Conservation (phyloP, 345 rosid genomes). For the Citrus glauca region DNA sequence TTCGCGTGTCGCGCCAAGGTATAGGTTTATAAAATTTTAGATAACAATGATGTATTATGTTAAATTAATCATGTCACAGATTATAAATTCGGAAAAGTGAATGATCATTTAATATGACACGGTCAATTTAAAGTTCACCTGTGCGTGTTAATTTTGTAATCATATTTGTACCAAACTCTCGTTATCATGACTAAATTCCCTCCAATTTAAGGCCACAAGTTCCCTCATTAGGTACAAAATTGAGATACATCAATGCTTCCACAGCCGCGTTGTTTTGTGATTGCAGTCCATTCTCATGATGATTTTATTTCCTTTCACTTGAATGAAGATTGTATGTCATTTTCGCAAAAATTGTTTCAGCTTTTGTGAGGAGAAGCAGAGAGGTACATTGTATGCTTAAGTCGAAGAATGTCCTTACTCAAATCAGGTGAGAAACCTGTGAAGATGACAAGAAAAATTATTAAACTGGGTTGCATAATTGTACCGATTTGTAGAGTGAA, state of each 20-base stretch:
- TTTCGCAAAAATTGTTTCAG: not conserved
- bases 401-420: not conserved
- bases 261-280: not conserved
- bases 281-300: not conserved
- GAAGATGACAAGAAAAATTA: not conserved
- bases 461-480: not conserved
- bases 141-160: not conserved
- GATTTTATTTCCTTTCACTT: not conserved
- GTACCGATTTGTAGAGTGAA: not conserved
- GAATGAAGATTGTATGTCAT: not conserved
- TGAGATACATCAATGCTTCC: not conserved
- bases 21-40: too few species aligned
- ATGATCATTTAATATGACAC: too few species aligned
- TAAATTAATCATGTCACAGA: too few species aligned
- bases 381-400: not conserved
- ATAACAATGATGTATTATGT: too few species aligned
- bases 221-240: not conserved
- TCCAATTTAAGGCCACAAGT: not conserved
- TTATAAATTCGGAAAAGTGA: too few species aligned
- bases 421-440: not conserved
- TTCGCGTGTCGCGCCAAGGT: too few species aligned
- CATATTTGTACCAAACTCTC: too few species aligned
- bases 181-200: not conserved
- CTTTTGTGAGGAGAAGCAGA: not conserved
- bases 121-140: not conserved